Conservation (phyloP, 768 basidiomycete species). For the Panaeolus cyanescens region DNA sequence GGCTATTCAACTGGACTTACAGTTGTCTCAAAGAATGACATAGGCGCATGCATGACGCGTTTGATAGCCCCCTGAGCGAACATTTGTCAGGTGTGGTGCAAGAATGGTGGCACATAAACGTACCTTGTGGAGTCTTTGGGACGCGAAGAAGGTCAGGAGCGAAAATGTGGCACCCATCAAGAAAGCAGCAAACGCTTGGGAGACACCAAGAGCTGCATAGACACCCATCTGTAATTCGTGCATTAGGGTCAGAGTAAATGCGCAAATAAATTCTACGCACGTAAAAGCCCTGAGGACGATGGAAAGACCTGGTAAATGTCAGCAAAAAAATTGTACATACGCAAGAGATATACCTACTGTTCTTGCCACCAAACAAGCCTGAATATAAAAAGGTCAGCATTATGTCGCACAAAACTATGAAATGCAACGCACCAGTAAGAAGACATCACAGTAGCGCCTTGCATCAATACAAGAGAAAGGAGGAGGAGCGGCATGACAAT, state of each 20-base stretch:
- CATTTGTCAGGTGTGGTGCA: background rate
- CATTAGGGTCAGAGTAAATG: conserved; percentile 3
- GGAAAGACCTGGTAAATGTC: conserved; percentile 48
- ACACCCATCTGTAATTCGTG: conserved; percentile 67
- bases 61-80: conserved; percentile 53
- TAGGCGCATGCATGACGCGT: conserved; percentile 81
- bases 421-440: conserved; percentile 16
- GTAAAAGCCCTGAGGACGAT: conserved; percentile 66
- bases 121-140: conserved; percentile 64
- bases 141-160: conserved; percentile 76
- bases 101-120: conserved; percentile 10
- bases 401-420: background rate
- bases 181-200: conserved; percentile 70
- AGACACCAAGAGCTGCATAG: conserved; percentile 73
- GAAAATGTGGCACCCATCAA: conserved; percentile 67
- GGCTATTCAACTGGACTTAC: conserved; percentile 35
- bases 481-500: conserved; percentile 68
- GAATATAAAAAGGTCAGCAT: conserved; percentile 36
- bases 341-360: conserved; percentile 28
- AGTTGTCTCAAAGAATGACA: conserved; percentile 90
- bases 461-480: conserved; percentile 61
- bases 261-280: conserved; percentile 39
- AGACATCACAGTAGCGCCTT: conserved; percentile 70
- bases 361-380: conserved; percentile 42
- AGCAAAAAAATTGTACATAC: background rate